phyloP scores from a whole-genome alignment of 192 early-diverging fungal species.

The Backusella tuberculispora region DNA sequence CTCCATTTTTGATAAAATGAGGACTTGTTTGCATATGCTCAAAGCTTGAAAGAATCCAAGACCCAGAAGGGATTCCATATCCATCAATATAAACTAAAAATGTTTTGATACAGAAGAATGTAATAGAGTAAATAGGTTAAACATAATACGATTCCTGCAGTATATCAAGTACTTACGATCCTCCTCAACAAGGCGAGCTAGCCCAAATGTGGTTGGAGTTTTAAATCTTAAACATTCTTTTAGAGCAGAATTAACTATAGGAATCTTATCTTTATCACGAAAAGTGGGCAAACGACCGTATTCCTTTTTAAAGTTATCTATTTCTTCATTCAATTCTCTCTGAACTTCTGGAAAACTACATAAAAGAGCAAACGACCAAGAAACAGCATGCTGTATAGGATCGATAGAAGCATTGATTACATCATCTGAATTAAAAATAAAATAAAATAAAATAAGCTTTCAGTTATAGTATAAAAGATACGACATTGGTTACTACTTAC shows the following conservation, averaged over 20 bases:
- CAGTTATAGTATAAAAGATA: neutral
- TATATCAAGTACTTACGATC: neutral
- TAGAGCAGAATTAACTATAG: neutral
- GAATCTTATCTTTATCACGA: neutral
- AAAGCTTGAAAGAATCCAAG: neutral
- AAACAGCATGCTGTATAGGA: neutral
- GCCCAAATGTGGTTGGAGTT: neutral
- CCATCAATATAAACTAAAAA: neutral
- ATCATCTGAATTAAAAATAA: neutral
- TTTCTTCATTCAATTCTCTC: neutral
- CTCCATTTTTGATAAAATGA: neutral
- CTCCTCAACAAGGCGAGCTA: neutral
- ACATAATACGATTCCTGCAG: neutral
- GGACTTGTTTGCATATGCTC: neutral
- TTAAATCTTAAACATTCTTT: neutral
- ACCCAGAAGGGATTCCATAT: neutral
- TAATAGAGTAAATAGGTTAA: neutral
- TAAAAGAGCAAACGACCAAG: conserved; percentile 8
- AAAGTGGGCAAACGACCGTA: conserved; percentile 8
- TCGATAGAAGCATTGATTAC: neutral
- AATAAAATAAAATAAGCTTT: neutral
- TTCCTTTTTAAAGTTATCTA: neutral
- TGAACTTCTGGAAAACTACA: neutral
- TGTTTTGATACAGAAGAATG: neutral
- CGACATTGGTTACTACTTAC: neutral